Evolutionary conservation across 352 stramenopile species (phyloP).

Genomic region (Lagenidium giganteum): DNA sequence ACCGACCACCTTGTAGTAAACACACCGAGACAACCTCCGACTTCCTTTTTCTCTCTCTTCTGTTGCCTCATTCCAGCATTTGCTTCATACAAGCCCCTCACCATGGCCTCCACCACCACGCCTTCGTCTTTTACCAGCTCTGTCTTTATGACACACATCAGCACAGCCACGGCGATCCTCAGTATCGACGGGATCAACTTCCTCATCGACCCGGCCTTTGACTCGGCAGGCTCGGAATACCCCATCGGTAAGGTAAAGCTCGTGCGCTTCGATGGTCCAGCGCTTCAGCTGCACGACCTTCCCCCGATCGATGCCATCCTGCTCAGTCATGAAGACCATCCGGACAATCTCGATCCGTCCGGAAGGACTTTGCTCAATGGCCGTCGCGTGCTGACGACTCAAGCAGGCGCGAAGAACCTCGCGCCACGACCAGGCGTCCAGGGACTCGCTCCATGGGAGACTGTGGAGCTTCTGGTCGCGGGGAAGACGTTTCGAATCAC

Average conservation of each 20-base stretch:
- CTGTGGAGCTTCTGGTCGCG: constrained; percentile 15
- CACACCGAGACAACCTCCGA: no score
- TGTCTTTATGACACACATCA: constrained; percentile 33
- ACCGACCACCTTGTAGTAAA: no score
- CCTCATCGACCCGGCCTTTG: constrained; percentile 27
- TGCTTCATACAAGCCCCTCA: no score
- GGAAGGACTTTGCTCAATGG: constrained; percentile 32
- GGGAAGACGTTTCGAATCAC: constrained; percentile 35
- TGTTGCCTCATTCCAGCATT: no score
- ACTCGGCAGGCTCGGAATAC: constrained; percentile 17
- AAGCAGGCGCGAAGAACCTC: constrained; percentile 33
- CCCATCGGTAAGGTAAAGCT: constrained; percentile 11
- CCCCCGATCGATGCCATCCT: constrained; percentile 26
- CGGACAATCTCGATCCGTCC: constrained; percentile 29
- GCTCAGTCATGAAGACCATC: constrained; percentile 33
- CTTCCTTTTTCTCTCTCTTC: no score
- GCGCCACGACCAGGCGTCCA: constrained; percentile 29
- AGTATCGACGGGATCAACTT: constrained; percentile 38
- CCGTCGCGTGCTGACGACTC: constrained; percentile 29
- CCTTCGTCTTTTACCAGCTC: constrained; percentile 17
- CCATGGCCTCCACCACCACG: no score
- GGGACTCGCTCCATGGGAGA: constrained; percentile 26
- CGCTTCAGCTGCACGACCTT: constrained; percentile 22
- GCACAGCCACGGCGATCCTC: constrained; percentile 28
- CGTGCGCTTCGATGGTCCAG: constrained; percentile 12